phyloP scores from a whole-genome alignment of 768 basidiomycete species.

The Rhizopogon vulgaris region DNA sequence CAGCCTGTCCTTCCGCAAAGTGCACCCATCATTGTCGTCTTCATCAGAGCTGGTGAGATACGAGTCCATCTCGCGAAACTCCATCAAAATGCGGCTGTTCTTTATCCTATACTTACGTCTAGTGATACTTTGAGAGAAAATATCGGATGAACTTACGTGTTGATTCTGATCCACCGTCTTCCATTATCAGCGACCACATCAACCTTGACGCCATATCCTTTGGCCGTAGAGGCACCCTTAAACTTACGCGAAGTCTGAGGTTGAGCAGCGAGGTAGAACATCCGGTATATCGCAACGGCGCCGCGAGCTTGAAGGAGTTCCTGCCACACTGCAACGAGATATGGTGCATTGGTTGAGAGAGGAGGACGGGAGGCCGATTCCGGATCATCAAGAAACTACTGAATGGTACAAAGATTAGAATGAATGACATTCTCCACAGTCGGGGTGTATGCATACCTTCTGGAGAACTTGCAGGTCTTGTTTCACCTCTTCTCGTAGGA shows the following conservation, averaged over 20 bases:
- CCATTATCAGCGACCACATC: constrained; percentile 79
- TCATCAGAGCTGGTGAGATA: constrained; percentile 53
- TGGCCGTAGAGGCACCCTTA: constrained; percentile 4
- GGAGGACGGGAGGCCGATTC: constrained; percentile 39
- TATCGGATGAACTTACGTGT: constrained; percentile 56
- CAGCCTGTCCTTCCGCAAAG: constrained; percentile 16
- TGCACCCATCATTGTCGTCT: constrained; percentile 37
- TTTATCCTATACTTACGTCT: constrained; percentile 51
- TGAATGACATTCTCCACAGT: background rate
- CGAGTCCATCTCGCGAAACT: constrained; percentile 82
- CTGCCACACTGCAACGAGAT: constrained; percentile 77
- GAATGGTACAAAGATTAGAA: constrained; percentile 13
- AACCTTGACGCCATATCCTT: constrained; percentile 51
- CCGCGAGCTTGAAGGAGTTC: constrained; percentile 58
- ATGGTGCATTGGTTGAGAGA: constrained; percentile 73
- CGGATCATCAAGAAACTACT: constrained; percentile 58
- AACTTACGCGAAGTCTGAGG: background rate
- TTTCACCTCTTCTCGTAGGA: constrained; percentile 34
- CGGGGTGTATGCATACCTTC: constrained; percentile 22
- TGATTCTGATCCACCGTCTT: constrained; percentile 74
- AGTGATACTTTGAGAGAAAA: background rate
- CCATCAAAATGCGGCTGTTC: constrained; percentile 67
- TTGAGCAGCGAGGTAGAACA: constrained; percentile 25
- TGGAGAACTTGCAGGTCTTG: constrained; percentile 38
- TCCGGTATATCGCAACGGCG: constrained; percentile 58